phyloP scores from a whole-genome alignment of 768 basidiomycete species.

The Tylopilus balloui region DNA sequence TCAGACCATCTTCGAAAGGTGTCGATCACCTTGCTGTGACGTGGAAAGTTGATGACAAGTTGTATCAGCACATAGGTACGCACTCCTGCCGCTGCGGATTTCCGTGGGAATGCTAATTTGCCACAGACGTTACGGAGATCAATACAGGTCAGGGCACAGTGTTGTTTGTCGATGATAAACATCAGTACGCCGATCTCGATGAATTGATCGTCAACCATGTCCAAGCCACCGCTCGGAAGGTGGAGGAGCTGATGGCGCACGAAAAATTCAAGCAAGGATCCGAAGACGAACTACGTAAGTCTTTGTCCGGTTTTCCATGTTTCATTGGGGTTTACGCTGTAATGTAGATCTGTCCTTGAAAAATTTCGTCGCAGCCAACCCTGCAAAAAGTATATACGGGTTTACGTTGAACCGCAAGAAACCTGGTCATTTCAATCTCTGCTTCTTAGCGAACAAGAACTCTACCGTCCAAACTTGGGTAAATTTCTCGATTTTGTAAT shows the following conservation, averaged over 20 bases:
- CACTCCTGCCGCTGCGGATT: not conserved
- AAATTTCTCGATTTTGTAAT: constrained; percentile 1
- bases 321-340: not conserved
- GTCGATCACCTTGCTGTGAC: constrained; percentile 92
- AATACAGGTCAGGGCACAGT: constrained; percentile 68
- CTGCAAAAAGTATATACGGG: constrained; percentile 91
- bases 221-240: constrained; percentile 86
- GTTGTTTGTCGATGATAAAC: constrained; percentile 69
- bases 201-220: constrained; percentile 97
- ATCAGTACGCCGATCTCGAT: constrained; percentile 90
- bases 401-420: constrained; percentile 86
- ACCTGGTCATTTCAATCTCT: constrained; percentile 91
- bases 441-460: constrained; percentile 90
- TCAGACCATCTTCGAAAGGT: constrained; percentile 94
- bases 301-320: not conserved
- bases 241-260: constrained; percentile 91
- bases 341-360: constrained; percentile 74
- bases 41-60: constrained; percentile 95
- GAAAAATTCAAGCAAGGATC: constrained; percentile 90
- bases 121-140: constrained; percentile 73
- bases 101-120: constrained; percentile 5
- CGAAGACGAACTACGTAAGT: constrained; percentile 87
- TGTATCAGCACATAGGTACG: constrained; percentile 95
- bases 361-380: constrained; percentile 89
- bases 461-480: constrained; percentile 92